Evolutionary conservation across 208 protist genomes (phyloP), one percentile per base, ranked within the genome.

Genomic region (Endotrypanum monterogeii): DNA sequence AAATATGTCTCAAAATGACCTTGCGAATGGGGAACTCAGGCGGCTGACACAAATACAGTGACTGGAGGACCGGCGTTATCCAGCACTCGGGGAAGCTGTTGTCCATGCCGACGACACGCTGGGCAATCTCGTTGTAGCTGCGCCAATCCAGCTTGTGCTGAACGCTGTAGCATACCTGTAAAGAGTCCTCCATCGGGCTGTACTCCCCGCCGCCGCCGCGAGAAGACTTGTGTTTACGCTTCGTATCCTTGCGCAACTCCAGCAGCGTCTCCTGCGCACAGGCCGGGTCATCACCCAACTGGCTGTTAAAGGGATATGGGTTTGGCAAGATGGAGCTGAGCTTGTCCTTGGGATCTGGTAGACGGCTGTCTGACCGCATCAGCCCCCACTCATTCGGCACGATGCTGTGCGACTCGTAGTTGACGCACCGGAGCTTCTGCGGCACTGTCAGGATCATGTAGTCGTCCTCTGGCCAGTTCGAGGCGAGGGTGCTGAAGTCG

Each of bases 31-130:
- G 90, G 68, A 86, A 97, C 71, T 94, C 84, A 0, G 89, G 90
- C 9, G 90, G 83, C 73, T 95, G 90, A 75, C 90, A 95, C 39
- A 94, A 82, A 77, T 94, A 97, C 1, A 97, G 80, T 18, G 84
- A 94, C 78, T 97, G 93, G 56, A 97, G 73, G 23, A 94, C 78
- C 16, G 90, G 73, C 11, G 86, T 94, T 37, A 97, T 84, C 91
- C 93, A 97, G 75, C 85, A 97, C 83, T 97, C 93, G 32, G 90
- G 90, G 67, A 93, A 94, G 79, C 89, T 95, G 78, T 97, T 97
- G 75, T 97, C 93, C 2, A 95, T 73, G 28, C 93, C 93, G 39
- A 95, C 81, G 32, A 94, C 83, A 18, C 91, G 83, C 52, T 91
- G 83, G 39, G 93, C 88, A 37, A 94, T 84, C 73, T 87, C 82